These are phyloP conservation scores for Scytalidium lignicola DNA, from an alignment of 2,329 filamentous ascomycete genomes.

Conservation along the genomic window DNA sequence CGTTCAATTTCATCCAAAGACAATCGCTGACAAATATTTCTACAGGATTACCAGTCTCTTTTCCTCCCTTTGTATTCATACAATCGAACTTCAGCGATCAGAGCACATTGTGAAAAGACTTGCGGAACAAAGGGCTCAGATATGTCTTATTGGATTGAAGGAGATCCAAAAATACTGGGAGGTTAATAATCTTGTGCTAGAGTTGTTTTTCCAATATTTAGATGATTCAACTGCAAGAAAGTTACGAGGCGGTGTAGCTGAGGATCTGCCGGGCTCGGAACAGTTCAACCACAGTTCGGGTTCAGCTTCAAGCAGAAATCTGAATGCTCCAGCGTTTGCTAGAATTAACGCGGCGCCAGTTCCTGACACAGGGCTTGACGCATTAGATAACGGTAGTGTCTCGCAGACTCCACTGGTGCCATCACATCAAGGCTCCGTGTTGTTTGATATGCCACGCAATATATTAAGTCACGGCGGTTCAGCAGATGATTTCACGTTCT, in stretches of 20 bases:
- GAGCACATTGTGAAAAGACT: constrained; percentile 35
- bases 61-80: constrained; percentile 43
- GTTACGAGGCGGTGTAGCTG: constrained; percentile 16
- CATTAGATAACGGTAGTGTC: neutral
- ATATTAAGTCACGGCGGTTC: constrained; percentile 4
- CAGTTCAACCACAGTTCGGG: neutral
- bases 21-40: neutral
- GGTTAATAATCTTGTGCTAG: constrained; percentile 41
- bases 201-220: constrained; percentile 43
- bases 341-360: neutral
- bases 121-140: constrained; percentile 42
- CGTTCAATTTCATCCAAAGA: neutral
- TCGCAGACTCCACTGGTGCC: neutral
- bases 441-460: constrained; percentile 4
- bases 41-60: constrained; percentile 41
- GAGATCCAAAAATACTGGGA: constrained; percentile 46
- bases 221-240: constrained; percentile 38
- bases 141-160: constrained; percentile 41
- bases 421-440: constrained; percentile 2
- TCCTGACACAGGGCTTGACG: neutral
- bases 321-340: neutral
- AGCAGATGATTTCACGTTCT: constrained; percentile 4
- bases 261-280: neutral
- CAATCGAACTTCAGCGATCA: constrained; percentile 35
- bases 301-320: neutral